phyloP scores from a whole-genome alignment of 306 rosid species.

The Fagus sylvatica region DNA sequence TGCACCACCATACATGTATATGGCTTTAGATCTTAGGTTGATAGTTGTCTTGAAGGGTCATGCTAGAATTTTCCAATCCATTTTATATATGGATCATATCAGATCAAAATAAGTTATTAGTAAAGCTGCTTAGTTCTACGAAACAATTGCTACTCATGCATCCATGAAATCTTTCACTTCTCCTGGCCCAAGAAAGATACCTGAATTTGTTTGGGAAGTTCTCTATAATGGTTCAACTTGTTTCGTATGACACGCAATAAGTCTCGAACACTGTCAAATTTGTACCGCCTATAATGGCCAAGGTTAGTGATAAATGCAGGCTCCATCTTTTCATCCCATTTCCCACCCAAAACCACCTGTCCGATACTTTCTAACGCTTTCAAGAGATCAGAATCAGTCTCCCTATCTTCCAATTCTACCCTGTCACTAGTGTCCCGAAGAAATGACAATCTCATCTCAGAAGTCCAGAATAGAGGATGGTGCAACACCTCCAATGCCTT shows the following conservation, averaged over 20 bases:
- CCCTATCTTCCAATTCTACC: constrained; percentile 74
- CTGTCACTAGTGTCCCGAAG: constrained; percentile 81
- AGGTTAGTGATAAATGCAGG: constrained; percentile 57
- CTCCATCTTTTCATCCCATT: constrained; percentile 82
- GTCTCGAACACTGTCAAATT: constrained; percentile 74
- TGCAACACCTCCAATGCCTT: constrained; percentile 68
- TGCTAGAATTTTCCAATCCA: background rate
- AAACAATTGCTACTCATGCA: background rate
- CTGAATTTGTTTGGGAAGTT: constrained; percentile 79
- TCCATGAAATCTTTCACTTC: background rate
- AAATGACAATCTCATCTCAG: constrained; percentile 74
- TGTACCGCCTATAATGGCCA: constrained; percentile 71
- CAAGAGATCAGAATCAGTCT: constrained; percentile 46
- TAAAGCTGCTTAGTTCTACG: background rate
- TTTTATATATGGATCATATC: background rate
- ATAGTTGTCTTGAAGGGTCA: background rate
- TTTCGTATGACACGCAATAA: constrained; percentile 83
- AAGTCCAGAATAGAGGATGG: constrained; percentile 88
- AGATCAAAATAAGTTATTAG: background rate
- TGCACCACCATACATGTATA: background rate
- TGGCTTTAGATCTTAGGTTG: background rate
- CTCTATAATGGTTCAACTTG: constrained; percentile 79
- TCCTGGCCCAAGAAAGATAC: constrained; percentile 34
- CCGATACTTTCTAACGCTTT: constrained; percentile 62
- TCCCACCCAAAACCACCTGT: constrained; percentile 52